Base-by-base conservation (phyloP, 2,329 filamentous ascomycete species). In the Trichoderma sp. region DNA sequence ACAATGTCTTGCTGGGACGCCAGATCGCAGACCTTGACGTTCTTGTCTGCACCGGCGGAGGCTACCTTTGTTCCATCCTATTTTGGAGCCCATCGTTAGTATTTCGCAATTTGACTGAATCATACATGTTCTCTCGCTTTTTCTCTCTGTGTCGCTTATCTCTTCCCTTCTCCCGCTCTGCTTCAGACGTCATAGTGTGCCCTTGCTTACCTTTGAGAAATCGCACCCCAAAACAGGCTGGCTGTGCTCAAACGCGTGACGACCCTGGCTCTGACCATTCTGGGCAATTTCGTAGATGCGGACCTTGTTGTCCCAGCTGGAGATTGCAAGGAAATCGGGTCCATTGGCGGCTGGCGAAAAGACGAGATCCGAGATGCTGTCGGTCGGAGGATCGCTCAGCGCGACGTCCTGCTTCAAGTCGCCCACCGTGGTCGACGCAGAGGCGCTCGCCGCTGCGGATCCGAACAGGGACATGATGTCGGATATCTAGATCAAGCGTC, bases 261-360 rank as follows among this genome's bases (percentile, higher is more conserved):
- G 95, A 64, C 94, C 94, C 80, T 94, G 90, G 78, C 92, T 95
- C 79, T 92, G 89, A 57, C 94, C 94, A 75, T 90, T 90, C 71
- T 83, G 84, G 75, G 91, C 90, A 80, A 98, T 94, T 82, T 98
- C 94, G 84, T 98, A 99, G 80, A 99, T 95, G 79, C 95, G 92
- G 74, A 98, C 94, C 82, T 97, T 97, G 85, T 97, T 97, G 83
- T 99, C 96, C 96, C 96, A 99, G 77, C 94, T 97, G 62, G 94
- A 86, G 43, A 98, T 93, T 28, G 95, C 94, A 21, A 99, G 87
- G 80, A 97, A 92, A 77, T 98, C 94, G 78, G 81, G 80, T 60
- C 78, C 81, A 78, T 80, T 85, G 78, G 73, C 83, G 78, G 78
- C 86, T 78, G 92, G 90, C 15, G 92, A 95, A 84, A 98, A 99